Conservation (phyloP, 495 filamentous ascomycete species). For the Lentithecium fluviatile region DNA sequence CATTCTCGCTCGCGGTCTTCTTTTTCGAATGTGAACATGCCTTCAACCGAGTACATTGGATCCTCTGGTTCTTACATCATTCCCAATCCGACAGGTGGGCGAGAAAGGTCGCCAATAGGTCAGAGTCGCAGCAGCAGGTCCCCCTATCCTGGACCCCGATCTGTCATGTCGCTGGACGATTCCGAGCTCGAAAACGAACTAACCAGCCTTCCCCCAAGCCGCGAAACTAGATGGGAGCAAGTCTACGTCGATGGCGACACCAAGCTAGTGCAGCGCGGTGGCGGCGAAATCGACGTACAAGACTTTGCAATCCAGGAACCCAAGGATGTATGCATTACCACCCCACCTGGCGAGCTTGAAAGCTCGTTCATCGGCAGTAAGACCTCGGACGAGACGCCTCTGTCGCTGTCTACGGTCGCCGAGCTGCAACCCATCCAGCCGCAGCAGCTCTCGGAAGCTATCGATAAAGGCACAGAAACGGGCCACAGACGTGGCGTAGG, state of each 20-base stretch:
- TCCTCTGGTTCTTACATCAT: constrained; percentile 41
- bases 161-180: constrained; percentile 34
- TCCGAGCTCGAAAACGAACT: constrained; percentile 32
- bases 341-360: constrained; percentile 28
- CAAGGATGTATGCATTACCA: constrained; percentile 26
- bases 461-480: background rate
- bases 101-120: constrained; percentile 33
- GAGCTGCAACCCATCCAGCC: constrained; percentile 10
- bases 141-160: constrained; percentile 17
- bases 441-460: constrained; percentile 1
- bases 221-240: constrained; percentile 34
- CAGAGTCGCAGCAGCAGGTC: constrained; percentile 21
- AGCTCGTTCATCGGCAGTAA: constrained; percentile 13
- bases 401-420: constrained; percentile 13
- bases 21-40: constrained; percentile 34
- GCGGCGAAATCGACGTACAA: constrained; percentile 15
- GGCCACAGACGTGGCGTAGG: constrained; percentile 2
- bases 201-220: constrained; percentile 26
- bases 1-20: constrained; percentile 25
- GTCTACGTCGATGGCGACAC: constrained; percentile 35
- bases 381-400: constrained; percentile 24
- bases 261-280: constrained; percentile 19
- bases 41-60: constrained; percentile 39
- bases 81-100: constrained; percentile 27
- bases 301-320: constrained; percentile 23